Conservation (phyloP, 2,329 filamentous ascomycete species). For the Beauveria sp. region DNA sequence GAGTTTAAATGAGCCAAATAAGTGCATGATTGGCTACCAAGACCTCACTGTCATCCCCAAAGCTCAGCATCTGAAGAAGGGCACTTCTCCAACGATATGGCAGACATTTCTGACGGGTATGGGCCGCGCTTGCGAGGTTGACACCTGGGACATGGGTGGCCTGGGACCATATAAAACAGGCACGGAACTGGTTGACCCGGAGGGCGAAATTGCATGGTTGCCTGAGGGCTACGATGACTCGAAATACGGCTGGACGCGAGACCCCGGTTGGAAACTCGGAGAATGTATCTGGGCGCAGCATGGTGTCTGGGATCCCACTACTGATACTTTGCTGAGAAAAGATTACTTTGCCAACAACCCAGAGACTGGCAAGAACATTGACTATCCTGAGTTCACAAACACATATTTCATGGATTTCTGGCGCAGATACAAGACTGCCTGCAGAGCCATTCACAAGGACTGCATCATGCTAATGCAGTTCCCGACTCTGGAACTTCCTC, state of each 20-base stretch:
- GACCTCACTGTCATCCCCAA: conserved; percentile 76
- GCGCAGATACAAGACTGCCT: conserved; percentile 64
- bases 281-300: conserved; percentile 96
- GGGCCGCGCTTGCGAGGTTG: conserved; percentile 80
- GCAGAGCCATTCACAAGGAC: conserved; percentile 68
- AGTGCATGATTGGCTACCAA: conserved; percentile 74
- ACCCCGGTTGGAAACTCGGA: conserved; percentile 84
- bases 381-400: conserved; percentile 84
- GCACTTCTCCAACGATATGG: conserved; percentile 88
- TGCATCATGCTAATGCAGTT: conserved; percentile 88
- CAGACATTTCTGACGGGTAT: conserved; percentile 90
- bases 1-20: conserved; percentile 90
- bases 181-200: conserved; percentile 73
- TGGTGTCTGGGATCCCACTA: conserved; percentile 82
- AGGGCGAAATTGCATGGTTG: conserved; percentile 80
- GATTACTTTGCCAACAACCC: conserved; percentile 84
- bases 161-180: conserved; percentile 90
- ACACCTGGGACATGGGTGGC: conserved; percentile 88
- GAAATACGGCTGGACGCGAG: conserved; percentile 83
- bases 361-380: conserved; percentile 60
- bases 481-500: conserved; percentile 85
- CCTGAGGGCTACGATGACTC: conserved; percentile 76
- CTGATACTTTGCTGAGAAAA: conserved; percentile 69
- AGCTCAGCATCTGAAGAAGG: conserved; percentile 87
- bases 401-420: conserved; percentile 86